A percentile compares a stretch with the other conserved stretches of the same genome.
Evolutionary conservation across 768 basidiomycete species (phyloP).

Genomic region (Lactarius sp.): DNA sequence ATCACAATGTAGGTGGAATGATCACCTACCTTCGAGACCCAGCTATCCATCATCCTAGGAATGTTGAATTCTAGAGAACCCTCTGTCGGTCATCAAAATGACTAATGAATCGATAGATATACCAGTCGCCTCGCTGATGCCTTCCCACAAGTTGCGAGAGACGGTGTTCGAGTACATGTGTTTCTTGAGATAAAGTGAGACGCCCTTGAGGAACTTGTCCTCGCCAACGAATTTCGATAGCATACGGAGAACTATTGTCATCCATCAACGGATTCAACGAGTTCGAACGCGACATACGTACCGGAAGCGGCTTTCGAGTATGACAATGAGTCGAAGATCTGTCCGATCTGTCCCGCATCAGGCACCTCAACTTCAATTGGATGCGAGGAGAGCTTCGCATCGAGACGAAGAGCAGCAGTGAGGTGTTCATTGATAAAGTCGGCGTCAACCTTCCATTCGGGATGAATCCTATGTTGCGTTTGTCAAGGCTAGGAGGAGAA

Average conservation of each 20-base stretch:
- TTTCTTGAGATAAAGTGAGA: conserved; percentile 88
- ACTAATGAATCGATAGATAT: not conserved
- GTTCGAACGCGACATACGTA: conserved; percentile 30
- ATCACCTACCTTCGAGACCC: conserved; percentile 70
- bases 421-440: conserved; percentile 78
- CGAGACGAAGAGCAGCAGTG: conserved; percentile 70
- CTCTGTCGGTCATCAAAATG: not conserved
- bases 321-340: conserved; percentile 87
- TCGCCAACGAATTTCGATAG: conserved; percentile 84
- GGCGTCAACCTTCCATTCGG: conserved; percentile 82
- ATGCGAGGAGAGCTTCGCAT: conserved; percentile 84
- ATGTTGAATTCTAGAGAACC: conserved; percentile 54
- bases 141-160: conserved; percentile 84
- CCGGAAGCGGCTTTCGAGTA: conserved; percentile 83
- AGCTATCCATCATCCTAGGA: conserved; percentile 80
- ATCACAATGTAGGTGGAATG: not conserved
- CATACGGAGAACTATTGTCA: conserved; percentile 78
- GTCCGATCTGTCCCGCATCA: conserved; percentile 65
- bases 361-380: conserved; percentile 90
- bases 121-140: conserved; percentile 71
- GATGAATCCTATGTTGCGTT: conserved; percentile 52
- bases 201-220: conserved; percentile 80
- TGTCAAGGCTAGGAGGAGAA: not conserved
- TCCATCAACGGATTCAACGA: not conserved
- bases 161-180: conserved; percentile 81